phyloP scores from a whole-genome alignment of 1,284 basidiomycete species.

The Cutaneotrichosporon sp. region DNA sequence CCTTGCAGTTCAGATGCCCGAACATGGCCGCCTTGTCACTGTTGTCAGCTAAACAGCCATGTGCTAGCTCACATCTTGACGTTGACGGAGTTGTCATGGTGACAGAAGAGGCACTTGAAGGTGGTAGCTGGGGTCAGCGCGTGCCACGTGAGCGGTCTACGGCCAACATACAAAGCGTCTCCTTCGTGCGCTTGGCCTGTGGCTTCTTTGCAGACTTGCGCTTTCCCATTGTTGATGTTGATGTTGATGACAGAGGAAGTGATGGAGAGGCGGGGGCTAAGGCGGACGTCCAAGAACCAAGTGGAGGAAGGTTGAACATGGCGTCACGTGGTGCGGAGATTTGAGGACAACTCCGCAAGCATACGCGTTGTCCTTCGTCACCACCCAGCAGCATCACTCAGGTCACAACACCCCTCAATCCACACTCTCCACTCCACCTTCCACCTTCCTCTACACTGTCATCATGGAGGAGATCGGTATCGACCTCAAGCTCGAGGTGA shows the following conservation, averaged over 20 bases:
- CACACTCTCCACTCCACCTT: conserved; percentile 10
- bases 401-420: background rate
- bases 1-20: conserved; percentile 44
- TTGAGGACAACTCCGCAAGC: conserved; percentile 26
- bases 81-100: conserved; percentile 47
- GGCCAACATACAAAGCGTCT: conserved; percentile 35
- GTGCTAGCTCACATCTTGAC: conserved; percentile 42
- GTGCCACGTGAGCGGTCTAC: background rate
- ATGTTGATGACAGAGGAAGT: too few species aligned
- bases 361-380: conserved; percentile 25
- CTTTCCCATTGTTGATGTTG: conserved; percentile 45
- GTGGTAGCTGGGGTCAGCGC: conserved; percentile 37
- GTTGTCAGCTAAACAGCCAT: conserved; percentile 14
- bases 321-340: conserved; percentile 29
- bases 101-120: conserved; percentile 54
- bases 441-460: conserved; percentile 3
- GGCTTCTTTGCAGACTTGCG: conserved; percentile 52
- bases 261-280: background rate
- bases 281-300: too few species aligned
- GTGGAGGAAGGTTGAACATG: background rate
- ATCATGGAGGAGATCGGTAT: conserved; percentile 63
- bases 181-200: conserved; percentile 37
- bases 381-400: background rate
- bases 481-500: conserved; percentile 78
- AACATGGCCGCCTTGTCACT: conserved; percentile 49